Conservation (phyloP, 2,329 filamentous ascomycete species). For the Stachybotrys elegans region DNA sequence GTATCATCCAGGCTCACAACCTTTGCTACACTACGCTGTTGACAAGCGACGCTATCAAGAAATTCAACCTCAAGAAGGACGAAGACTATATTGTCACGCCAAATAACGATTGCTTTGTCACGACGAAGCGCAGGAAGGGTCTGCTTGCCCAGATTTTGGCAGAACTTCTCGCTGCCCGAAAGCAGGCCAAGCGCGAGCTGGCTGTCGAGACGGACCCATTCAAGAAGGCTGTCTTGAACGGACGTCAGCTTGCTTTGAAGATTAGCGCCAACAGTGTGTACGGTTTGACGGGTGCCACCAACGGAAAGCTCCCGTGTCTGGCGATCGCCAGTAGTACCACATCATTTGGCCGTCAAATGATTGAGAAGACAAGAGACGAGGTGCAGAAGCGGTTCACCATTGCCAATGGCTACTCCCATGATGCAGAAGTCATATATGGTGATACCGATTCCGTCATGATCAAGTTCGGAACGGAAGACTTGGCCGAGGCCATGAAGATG, state of each 20-base stretch:
- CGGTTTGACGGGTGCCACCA: conserved; percentile 91
- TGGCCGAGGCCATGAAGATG: conserved; percentile 86
- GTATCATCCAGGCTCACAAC: conserved; percentile 98
- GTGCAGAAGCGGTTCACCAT: conserved; percentile 88
- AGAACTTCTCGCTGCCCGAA: conserved; percentile 85
- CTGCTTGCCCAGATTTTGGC: conserved; percentile 93
- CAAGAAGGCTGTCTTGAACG: conserved; percentile 96
- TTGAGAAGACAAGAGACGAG: conserved; percentile 95
- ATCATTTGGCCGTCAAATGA: conserved; percentile 97
- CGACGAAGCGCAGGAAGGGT: conserved; percentile 81
- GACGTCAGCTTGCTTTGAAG: conserved; percentile 93
- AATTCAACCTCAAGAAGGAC: conserved; percentile 72
- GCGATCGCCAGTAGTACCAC: conserved; percentile 96
- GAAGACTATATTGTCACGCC: conserved; percentile 96
- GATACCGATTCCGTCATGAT: conserved; percentile 99
- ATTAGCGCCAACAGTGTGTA: conserved; percentile 98
- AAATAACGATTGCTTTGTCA: conserved; percentile 90
- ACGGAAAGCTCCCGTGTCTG: conserved; percentile 91
- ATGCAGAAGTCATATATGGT: conserved; percentile 96
- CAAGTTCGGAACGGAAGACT: conserved; percentile 87
- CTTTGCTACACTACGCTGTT: conserved; percentile 94
- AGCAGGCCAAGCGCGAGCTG: conserved; percentile 87
- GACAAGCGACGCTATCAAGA: conserved; percentile 66
- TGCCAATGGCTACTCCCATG: conserved; percentile 88
- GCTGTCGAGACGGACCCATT: conserved; percentile 88